These are phyloP conservation scores for Hippophae rhamnoides DNA, from an alignment of 306 rosid species.

Conservation along the genomic window DNA sequence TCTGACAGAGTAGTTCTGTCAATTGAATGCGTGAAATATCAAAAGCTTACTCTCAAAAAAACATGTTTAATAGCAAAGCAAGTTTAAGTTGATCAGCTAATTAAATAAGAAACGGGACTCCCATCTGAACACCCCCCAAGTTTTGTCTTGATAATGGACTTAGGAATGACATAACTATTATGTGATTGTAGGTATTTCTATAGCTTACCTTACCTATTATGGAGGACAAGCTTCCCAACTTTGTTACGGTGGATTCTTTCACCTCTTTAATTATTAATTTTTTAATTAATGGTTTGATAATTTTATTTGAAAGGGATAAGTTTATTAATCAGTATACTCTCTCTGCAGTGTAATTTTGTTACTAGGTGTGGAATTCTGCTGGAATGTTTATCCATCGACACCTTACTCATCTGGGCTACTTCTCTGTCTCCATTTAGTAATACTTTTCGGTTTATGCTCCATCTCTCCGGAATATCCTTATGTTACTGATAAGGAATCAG, in stretches of 20 bases:
- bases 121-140: no score
- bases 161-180: background rate
- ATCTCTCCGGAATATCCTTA: conserved; percentile 65
- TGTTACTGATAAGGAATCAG: conserved; percentile 23
- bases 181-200: conserved; percentile 67
- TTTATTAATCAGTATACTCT: conserved; percentile 10
- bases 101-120: no score
- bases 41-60: no score
- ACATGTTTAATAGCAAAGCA: no score
- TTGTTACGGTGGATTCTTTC: conserved; percentile 43
- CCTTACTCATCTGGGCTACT: conserved; percentile 50
- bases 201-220: conserved; percentile 76
- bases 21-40: no score
- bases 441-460: conserved; percentile 74
- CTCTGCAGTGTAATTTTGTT: conserved; percentile 55
- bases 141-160: no score
- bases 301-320: background rate
- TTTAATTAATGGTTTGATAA: background rate
- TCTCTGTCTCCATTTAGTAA: conserved; percentile 51
- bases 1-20: no score
- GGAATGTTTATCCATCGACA: conserved; percentile 84
- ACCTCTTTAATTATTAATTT: background rate
- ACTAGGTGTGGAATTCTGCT: conserved; percentile 74
- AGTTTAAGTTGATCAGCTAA: no score
- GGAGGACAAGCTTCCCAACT: conserved; percentile 64